Evolutionary conservation across 2,329 filamentous ascomycete genomes (phyloP), one percentile per base, ranked within the genome.

Genomic region (Aureobasidium sp.): DNA sequence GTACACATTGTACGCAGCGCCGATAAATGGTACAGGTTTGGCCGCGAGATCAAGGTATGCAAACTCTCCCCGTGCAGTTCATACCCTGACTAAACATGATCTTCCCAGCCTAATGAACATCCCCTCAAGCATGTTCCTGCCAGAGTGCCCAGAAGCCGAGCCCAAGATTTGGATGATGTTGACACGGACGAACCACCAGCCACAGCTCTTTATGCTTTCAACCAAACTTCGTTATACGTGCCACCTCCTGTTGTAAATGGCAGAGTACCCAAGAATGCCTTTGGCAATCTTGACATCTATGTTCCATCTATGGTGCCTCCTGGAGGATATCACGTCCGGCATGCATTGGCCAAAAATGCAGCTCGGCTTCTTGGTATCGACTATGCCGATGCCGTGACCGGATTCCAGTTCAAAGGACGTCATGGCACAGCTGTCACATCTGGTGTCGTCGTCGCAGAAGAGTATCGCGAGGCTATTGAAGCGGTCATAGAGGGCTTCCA

Each of bases 21-120:
- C 3, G 91, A 96, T 67, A 91, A 89, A 66, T 99, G 94, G 95
- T 97, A 94, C 73, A 86, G 92, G 2, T 76, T 93, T 64, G 94
- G 94, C 0, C 82, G 91, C 29, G 87, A 91, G 66, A 84, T 99
- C 8, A 90, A 85, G 67, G 76, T 84, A 56, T 48, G 67, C 12
- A n/a, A 12, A n/a, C 5, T 13, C 20, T 59, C 9, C 13, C 15
- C 7, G 9, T 34, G 34, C 8, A 34, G 15, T 39, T 34, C 9
- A 1, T 7, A 32, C 8, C 2, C 9, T 34, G 5, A 50, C 55
- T 42, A 41, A 52, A 12, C 6, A 27, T 17, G 13, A 13, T 1
- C 37, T 12, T 4, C 13, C 12, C 7, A 63, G 62, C 53, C 63
- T 0, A 85, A 88, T 15, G 90, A 96, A 72, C 87, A 94, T 62